Conservation (phyloP, 805 yeast species). For the Candida quercuum region DNA sequence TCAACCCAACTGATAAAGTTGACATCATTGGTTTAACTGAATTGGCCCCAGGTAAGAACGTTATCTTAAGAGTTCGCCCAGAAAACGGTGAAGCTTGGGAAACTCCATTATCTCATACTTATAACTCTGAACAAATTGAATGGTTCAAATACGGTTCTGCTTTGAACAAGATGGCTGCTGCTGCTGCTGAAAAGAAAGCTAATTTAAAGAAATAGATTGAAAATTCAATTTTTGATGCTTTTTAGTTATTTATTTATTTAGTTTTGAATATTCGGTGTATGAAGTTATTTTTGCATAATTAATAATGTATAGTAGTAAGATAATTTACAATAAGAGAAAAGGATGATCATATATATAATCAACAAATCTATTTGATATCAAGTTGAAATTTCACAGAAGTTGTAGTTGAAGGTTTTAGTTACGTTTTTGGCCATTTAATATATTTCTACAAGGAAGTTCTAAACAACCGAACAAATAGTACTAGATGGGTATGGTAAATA, state of each 20-base stretch:
- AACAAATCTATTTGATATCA: too few relatives aligned
- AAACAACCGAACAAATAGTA: too few relatives aligned
- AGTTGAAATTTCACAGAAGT: background rate
- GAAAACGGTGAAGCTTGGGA: slow-evolving; percentile 80
- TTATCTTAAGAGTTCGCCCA: slow-evolving; percentile 70
- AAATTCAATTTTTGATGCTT: background rate
- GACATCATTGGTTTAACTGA: slow-evolving; percentile 80
- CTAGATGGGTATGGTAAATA: too few relatives aligned
- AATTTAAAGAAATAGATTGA: background rate
- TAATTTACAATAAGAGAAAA: too few relatives aligned
- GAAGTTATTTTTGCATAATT: too few relatives aligned
- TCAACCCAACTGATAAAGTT: slow-evolving; percentile 84
- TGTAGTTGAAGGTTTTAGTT: background rate
- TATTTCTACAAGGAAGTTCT: too few relatives aligned
- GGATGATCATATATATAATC: too few relatives aligned
- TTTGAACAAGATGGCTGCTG: slow-evolving; percentile 85
- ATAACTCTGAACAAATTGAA: slow-evolving; percentile 93
- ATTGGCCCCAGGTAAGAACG: slow-evolving; percentile 89
- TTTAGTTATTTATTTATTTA: background rate
- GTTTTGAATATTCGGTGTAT: too few relatives aligned
- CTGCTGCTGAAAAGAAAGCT: slow-evolving; percentile 11
- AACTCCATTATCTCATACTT: slow-evolving; percentile 90
- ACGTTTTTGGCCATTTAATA: too few relatives aligned
- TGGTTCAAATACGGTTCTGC: slow-evolving; percentile 99
- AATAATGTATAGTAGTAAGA: too few relatives aligned